Base-by-base conservation (phyloP, 768 basidiomycete genomes). In the Lactarius hengduanensis region DNA sequence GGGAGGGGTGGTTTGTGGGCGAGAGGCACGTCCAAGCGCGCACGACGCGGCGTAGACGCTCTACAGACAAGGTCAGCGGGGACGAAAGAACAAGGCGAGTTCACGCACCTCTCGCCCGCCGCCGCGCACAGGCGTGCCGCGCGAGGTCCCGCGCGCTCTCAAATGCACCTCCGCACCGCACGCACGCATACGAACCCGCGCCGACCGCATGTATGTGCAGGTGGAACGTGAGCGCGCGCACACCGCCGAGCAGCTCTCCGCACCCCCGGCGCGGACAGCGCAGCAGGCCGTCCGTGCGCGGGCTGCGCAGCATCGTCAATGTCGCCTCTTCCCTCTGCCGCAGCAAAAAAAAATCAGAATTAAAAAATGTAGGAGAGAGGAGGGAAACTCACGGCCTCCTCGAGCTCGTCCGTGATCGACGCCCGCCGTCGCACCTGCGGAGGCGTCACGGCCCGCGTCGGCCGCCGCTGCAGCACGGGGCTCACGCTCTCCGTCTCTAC, bases 241-340 rank as follows among this genome's bases (percentile, higher is more conserved):
- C 70, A 36, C 64, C 65, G 7, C 22, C 53, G 8, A 71, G 60
- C 18, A 70, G 47, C 16, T 66, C 68, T 15, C 45, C 40, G 38
- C 70, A 71, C 6, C 65, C 65, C 3, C 61, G 40, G 2, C 70
- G 56, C 36, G 58, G 61, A 47, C 70, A 71, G 32, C 64, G 62
- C 4, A 71, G 22, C 3, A 45, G 22, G 1, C 62, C 64, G 10
- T 62, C 65, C n/a, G 61, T 70, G 30, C 65, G 65, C 26, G 47
- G 34, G 2, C 32, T 62, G 0, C 61, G 62, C 15, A 71, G 45
- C 68, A 71, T 67, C 28, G 56, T 53, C 11, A 64, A 7, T 11
- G 62, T 71, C 22, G 70, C 70, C 11, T 71, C 68, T 57, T 69
- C 65, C n/a, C 61, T 59, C 70, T 71, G 38, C 10, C 16, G 16